phyloP scores from a whole-genome alignment of 2,329 filamentous ascomycete species.

The Metarhizium sp. region DNA sequence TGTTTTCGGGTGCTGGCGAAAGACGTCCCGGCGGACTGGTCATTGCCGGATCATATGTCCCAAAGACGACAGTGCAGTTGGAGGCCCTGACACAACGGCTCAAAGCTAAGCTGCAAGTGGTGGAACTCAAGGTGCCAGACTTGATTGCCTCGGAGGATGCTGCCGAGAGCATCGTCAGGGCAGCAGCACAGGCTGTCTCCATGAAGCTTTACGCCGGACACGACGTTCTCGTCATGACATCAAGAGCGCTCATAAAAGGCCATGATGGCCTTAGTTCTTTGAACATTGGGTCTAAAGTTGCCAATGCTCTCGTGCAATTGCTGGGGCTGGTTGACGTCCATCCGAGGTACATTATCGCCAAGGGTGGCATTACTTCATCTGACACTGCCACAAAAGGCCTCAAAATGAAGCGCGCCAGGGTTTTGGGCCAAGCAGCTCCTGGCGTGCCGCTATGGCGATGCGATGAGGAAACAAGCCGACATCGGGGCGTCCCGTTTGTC shows the following conservation, averaged over 20 bases:
- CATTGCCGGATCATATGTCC: slow-evolving; percentile 46
- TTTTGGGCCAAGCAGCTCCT: slow-evolving; percentile 46
- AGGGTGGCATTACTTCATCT: slow-evolving; percentile 50
- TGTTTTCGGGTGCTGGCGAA: slow-evolving; percentile 7
- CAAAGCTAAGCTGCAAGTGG: slow-evolving; percentile 33
- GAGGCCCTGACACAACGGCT: slow-evolving; percentile 28
- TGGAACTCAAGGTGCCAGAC: slow-evolving; percentile 30
- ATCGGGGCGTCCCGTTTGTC: slow-evolving; percentile 42
- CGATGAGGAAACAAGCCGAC: slow-evolving; percentile 38
- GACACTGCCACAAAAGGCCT: slow-evolving; percentile 48
- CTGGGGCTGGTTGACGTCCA: slow-evolving; percentile 31
- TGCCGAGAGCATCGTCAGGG: slow-evolving; percentile 15
- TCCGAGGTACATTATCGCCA: slow-evolving; percentile 48
- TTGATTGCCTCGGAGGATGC: slow-evolving; percentile 21
- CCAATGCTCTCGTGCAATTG: slow-evolving; percentile 39
- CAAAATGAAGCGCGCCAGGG: slow-evolving; percentile 38
- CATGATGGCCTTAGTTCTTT: slow-evolving; percentile 36
- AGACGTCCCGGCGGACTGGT: slow-evolving; percentile 35
- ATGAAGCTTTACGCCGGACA: slow-evolving; percentile 27
- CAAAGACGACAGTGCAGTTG: slow-evolving; percentile 47
- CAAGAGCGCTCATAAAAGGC: slow-evolving; percentile 35
- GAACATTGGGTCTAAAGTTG: slow-evolving; percentile 42
- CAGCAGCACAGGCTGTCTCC: slow-evolving; percentile 19
- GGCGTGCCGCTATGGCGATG: slow-evolving; percentile 50
- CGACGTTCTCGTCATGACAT: slow-evolving; percentile 50